Evolutionary conservation across 2,329 filamentous ascomycete genomes (phyloP).

Genomic region (Boeremia exigua): DNA sequence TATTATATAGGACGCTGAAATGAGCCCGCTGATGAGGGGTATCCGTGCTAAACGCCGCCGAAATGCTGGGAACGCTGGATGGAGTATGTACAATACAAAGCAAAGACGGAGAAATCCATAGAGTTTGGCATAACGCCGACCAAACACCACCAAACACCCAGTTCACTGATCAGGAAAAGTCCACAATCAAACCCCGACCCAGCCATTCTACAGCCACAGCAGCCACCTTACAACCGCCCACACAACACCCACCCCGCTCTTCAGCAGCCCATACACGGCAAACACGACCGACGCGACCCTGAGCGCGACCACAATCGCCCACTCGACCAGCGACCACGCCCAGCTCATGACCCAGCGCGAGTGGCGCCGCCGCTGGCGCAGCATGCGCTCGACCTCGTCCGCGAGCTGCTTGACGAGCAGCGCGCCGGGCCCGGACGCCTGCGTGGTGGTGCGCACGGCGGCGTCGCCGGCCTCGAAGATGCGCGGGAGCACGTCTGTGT

Average conservation of each 20-base stretch:
- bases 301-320: slow-evolving; percentile 85
- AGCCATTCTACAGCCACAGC: slow-evolving; percentile 71
- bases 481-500: no score
- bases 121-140: no score
- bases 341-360: slow-evolving; percentile 76
- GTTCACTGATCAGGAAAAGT: no score
- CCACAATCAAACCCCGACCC: no score
- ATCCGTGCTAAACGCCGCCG: no score
- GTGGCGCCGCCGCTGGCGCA: slow-evolving; percentile 75
- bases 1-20: no score
- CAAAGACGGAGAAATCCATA: no score
- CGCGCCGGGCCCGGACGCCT: slow-evolving; percentile 77
- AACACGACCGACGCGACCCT: slow-evolving; percentile 95
- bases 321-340: slow-evolving; percentile 85
- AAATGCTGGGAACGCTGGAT: no score
- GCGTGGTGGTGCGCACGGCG: slow-evolving; percentile 77
- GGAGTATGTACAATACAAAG: no score
- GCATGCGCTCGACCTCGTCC: slow-evolving; percentile 72
- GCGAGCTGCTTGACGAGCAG: slow-evolving; percentile 80
- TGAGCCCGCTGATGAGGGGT: no score
- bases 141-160: no score
- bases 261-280: slow-evolving; percentile 71
- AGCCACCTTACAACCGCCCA: slow-evolving; percentile 75
- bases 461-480: slow-evolving; percentile 75
- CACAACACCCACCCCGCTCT: slow-evolving; percentile 67